Base-by-base conservation (phyloP, 2,329 filamentous ascomycete species). In the Xylariaceae sp. region DNA sequence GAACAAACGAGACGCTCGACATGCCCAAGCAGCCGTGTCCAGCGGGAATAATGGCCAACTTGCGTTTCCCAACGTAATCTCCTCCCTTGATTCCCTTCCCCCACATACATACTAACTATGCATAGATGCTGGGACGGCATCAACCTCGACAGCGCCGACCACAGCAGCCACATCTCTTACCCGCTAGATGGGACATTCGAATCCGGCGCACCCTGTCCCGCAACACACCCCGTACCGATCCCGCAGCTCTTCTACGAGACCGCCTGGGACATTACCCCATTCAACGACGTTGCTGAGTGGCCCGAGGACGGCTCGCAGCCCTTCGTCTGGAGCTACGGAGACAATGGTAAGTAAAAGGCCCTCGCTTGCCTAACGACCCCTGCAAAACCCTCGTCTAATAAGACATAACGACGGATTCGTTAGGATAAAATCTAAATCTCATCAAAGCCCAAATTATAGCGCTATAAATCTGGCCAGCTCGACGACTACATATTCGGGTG, bases 191-290 rank as follows among this genome's bases (percentile, higher is more conserved):
- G 67, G 2, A 70, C 66, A 12, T 73, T 69, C 11, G 67, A 75
- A 28, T 76, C 80, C 58, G 57, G 65, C 37, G 81, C 80, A 14
- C 60, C 67, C 8, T 85, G 82, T 64, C 82, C 82, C 4, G 64
- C 65, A 7, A 73, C 74, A 1, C 81, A 83, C 63, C 83, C 82
- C 0, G 76, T 79, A 8, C 82, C 82, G 57, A 73, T 86, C 6
- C 76, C 84, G 17, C 84, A 84, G 23, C 75, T 88, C 55, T 87
- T 88, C 75, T 84, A 78, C 64, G 85, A 87, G 71, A 79, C 84
- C 58, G 79, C 84, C 61, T 87, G 79, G 76, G 73, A 77, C 45
- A 69, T 67, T 7, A 54, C 63, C 3, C 51, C 58, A 2, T 71
- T 68, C 39, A 71, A 70, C 55, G 58, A 69, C 49, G 45, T 53